Evolutionary conservation across 257 asterid species (phyloP).

Genomic region (Galeopsis tetrahit): DNA sequence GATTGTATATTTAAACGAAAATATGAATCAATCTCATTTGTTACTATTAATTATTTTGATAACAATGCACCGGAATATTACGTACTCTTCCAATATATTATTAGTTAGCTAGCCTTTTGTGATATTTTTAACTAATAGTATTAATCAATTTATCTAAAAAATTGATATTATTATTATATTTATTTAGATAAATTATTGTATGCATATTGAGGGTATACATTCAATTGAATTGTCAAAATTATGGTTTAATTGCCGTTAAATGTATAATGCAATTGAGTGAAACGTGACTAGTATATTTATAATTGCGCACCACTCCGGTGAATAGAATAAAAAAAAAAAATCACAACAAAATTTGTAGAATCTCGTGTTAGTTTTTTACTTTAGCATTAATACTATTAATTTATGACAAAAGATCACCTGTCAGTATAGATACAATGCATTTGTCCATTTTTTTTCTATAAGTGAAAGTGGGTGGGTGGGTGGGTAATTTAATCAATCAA

Average conservation of each 20-base stretch:
- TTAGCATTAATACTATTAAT: neutral
- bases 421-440: conserved; percentile 14
- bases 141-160: neutral
- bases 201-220: too few species aligned
- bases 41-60: too few species aligned
- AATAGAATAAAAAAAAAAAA: neutral
- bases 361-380: conserved; percentile 1
- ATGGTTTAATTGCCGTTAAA: too few species aligned
- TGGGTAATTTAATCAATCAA: neutral
- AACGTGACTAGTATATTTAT: neutral
- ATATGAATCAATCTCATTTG: too few species aligned
- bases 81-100: too few species aligned
- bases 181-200: neutral
- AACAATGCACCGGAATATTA: too few species aligned
- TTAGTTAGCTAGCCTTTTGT: too few species aligned
- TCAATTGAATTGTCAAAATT: too few species aligned
- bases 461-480: conserved; percentile 27
- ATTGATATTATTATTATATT: neutral
- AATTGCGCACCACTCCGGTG: neutral
- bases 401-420: too few species aligned
- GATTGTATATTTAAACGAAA: too few species aligned
- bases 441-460: neutral
- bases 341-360: neutral
- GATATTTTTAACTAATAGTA: too few species aligned
- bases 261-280: too few species aligned